phyloP scores from a whole-genome alignment of 805 yeast species.

The Yarrowia yakushimensis region DNA sequence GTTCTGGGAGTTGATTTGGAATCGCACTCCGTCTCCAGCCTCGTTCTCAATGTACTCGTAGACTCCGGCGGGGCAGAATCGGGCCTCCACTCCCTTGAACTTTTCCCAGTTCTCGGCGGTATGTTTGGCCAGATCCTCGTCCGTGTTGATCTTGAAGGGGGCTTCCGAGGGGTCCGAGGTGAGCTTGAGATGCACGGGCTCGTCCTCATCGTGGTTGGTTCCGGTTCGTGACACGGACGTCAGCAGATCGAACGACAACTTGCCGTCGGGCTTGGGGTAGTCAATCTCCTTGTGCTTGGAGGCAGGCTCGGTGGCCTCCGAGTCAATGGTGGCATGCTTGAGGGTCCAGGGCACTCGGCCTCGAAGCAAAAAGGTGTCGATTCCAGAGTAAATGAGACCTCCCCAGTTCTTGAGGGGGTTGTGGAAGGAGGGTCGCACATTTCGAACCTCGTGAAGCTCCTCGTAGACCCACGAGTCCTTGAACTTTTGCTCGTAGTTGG shows the following conservation, averaged over 20 bases:
- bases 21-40: conserved; percentile 61
- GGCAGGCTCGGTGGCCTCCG: conserved; percentile 68
- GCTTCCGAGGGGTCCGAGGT: conserved; percentile 31
- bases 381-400: conserved; percentile 80
- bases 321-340: conserved; percentile 63
- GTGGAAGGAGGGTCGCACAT: conserved; percentile 88
- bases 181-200: conserved; percentile 75
- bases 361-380: conserved; percentile 69
- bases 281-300: conserved; percentile 62
- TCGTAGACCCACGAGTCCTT: conserved; percentile 79
- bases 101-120: conserved; percentile 66
- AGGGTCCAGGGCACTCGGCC: conserved; percentile 92
- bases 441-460: conserved; percentile 81
- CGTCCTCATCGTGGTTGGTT: conserved; percentile 92
- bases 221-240: conserved; percentile 97
- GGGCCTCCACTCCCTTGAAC: conserved; percentile 80
- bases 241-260: conserved; percentile 81
- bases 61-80: conserved; percentile 98
- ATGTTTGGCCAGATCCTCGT: conserved; percentile 49
- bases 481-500: conserved; percentile 59
- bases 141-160: conserved; percentile 20
- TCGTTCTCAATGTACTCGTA: conserved; percentile 86
- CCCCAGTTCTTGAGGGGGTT: conserved; percentile 70
- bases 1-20: conserved; percentile 93
- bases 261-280: conserved; percentile 96